phyloP scores from a whole-genome alignment of 805 yeast species.

The Wickerhamiella spandovensis region DNA sequence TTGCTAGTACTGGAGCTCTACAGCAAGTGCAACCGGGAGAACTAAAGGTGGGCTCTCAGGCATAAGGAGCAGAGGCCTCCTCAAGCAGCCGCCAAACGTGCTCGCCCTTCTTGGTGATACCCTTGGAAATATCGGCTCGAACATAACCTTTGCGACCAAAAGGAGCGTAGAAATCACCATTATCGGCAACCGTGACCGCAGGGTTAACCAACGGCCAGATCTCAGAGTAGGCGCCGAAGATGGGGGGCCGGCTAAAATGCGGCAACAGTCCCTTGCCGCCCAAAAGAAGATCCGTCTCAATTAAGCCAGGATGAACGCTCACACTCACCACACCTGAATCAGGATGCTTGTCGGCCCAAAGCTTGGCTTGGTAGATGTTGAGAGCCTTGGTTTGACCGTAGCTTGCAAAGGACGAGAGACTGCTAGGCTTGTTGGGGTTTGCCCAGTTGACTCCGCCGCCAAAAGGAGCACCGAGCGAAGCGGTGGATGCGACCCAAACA shows the following conservation, averaged over 20 bases:
- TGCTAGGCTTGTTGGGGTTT: slow-evolving; percentile 16
- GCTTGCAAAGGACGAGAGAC: slow-evolving; percentile 13
- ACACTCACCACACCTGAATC: slow-evolving; percentile 23
- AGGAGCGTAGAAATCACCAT: slow-evolving; percentile 30
- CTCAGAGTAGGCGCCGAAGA: slow-evolving; percentile 35
- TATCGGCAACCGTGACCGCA: slow-evolving; percentile 21
- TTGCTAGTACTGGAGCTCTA: not conserved
- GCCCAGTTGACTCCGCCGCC: slow-evolving; percentile 29
- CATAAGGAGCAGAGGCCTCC: not conserved
- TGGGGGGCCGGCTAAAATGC: slow-evolving; percentile 14
- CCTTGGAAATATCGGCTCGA: slow-evolving; percentile 28
- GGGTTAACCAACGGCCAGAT: slow-evolving; percentile 31
- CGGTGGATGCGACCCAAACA: slow-evolving; percentile 34
- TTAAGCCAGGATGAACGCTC: slow-evolving; percentile 31
- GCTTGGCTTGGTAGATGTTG: slow-evolving; percentile 27
- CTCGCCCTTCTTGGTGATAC: slow-evolving; percentile 24
- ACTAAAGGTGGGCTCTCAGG: too few relatives aligned
- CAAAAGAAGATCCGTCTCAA: slow-evolving; percentile 29
- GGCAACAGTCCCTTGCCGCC: slow-evolving; percentile 11
- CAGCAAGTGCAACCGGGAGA: too few relatives aligned
- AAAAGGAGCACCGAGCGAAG: slow-evolving; percentile 31
- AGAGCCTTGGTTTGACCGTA: slow-evolving; percentile 38
- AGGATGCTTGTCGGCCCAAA: slow-evolving; percentile 26
- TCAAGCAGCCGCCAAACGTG: slow-evolving; percentile 27
- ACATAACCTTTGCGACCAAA: slow-evolving; percentile 29